Evolutionary conservation across 176 grass and related monocot species (phyloP).

Genomic region (Avena sativa): DNA sequence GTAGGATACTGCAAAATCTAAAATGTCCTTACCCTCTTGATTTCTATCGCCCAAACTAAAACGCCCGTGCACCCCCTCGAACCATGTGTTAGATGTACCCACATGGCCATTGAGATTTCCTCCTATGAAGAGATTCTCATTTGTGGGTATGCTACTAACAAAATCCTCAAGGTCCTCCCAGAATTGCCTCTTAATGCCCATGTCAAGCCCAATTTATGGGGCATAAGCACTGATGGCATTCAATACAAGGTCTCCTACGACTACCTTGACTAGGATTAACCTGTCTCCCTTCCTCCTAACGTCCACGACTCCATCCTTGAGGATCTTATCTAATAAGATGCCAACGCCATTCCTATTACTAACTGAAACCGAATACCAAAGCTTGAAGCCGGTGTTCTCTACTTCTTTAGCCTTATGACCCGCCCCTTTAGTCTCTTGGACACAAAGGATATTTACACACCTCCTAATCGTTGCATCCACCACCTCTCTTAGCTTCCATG

Average conservation of each 20-base stretch:
- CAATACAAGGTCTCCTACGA: background rate
- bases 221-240: background rate
- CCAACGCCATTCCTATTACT: background rate
- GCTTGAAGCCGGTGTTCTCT: background rate
- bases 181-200: background rate
- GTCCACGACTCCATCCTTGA: background rate
- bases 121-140: too few species aligned
- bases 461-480: too few species aligned
- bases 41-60: conserved; percentile 13
- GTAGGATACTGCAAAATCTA: background rate
- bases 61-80: too few species aligned
- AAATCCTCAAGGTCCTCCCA: background rate
- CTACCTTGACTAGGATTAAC: background rate
- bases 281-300: background rate
- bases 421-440: too few species aligned
- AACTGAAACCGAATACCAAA: background rate
- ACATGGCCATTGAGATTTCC: background rate
- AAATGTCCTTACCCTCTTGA: background rate
- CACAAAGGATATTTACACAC: too few species aligned
- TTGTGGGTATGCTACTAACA: too few species aligned
- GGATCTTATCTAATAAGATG: background rate
- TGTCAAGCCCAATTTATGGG: background rate
- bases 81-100: too few species aligned
- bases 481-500: too few species aligned
- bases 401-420: background rate